These are phyloP conservation scores for Castanopsis chinensis DNA, from an alignment of 306 rosid species.

Conservation along the genomic window DNA sequence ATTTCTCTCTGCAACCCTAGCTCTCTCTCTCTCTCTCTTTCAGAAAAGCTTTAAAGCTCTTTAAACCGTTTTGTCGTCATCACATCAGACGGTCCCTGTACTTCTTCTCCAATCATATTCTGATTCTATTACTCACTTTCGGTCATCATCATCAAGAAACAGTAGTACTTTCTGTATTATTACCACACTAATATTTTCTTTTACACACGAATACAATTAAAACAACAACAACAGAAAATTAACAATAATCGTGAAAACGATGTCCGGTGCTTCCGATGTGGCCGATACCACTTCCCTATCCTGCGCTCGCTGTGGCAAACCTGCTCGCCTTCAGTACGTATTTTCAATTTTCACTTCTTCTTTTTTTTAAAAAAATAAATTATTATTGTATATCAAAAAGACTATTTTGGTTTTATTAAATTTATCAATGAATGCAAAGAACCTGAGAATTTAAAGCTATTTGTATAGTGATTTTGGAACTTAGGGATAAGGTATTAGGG, in stretches of 20 bases:
- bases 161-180: no score
- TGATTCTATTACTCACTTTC: background rate
- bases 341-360: background rate
- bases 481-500: no score
- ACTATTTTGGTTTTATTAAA: no score
- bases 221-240: background rate
- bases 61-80: slow-evolving; percentile 5
- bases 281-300: slow-evolving; percentile 45
- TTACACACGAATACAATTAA: no score
- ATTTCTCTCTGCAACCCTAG: slow-evolving; percentile 19
- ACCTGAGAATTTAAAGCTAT: no score
- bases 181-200: no score
- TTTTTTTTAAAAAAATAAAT: background rate
- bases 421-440: no score
- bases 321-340: slow-evolving; percentile 83
- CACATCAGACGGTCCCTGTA: background rate
- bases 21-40: background rate
- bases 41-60: background rate
- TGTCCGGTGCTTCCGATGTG: slow-evolving; percentile 58
- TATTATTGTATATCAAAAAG: no score
- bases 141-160: no score
- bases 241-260: slow-evolving; percentile 4
- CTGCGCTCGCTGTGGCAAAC: slow-evolving; percentile 71
- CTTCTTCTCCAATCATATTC: background rate
- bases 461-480: no score